Evolutionary conservation across 805 yeast genomes (phyloP).

Genomic region (Danielia reshetovae): DNA sequence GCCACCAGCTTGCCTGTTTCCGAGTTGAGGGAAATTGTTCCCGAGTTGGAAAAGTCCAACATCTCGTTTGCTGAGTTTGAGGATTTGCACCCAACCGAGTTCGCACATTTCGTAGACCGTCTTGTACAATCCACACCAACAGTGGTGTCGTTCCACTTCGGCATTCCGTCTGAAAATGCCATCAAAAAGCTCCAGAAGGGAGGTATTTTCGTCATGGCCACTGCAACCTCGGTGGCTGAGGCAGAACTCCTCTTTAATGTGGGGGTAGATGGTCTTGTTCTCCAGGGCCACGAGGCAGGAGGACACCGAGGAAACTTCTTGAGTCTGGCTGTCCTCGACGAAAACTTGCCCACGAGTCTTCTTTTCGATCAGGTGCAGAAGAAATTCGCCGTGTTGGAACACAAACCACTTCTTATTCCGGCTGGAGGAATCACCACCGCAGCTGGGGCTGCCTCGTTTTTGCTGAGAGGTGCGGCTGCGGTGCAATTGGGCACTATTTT

Average conservation of each 20-base stretch:
- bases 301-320: constrained; percentile 57
- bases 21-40: background rate
- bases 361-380: constrained; percentile 21
- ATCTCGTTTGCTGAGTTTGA: constrained; percentile 30
- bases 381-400: background rate
- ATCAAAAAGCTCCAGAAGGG: constrained; percentile 29
- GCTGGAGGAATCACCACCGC: constrained; percentile 51
- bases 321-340: constrained; percentile 22
- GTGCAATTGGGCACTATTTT: constrained; percentile 57
- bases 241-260: constrained; percentile 25
- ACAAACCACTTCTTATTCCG: constrained; percentile 37
- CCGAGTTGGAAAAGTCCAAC: background rate
- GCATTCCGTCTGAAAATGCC: constrained; percentile 33
- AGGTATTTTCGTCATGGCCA: constrained; percentile 42
- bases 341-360: constrained; percentile 31
- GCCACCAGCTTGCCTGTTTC: constrained; percentile 1
- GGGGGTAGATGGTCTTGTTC: constrained; percentile 46
- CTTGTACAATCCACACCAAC: constrained; percentile 29
- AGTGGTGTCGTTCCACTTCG: constrained; percentile 53
- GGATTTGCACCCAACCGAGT: constrained; percentile 11
- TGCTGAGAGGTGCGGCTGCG: constrained; percentile 44
- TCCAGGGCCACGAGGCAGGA: constrained; percentile 64
- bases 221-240: constrained; percentile 46
- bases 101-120: constrained; percentile 16
- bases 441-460: constrained; percentile 22